A percentile compares a stretch with the other conserved stretches of the same genome.
These are phyloP conservation scores for Rhododendron molle DNA, from an alignment of 148 eudicot genomes.

Conservation along the genomic window DNA sequence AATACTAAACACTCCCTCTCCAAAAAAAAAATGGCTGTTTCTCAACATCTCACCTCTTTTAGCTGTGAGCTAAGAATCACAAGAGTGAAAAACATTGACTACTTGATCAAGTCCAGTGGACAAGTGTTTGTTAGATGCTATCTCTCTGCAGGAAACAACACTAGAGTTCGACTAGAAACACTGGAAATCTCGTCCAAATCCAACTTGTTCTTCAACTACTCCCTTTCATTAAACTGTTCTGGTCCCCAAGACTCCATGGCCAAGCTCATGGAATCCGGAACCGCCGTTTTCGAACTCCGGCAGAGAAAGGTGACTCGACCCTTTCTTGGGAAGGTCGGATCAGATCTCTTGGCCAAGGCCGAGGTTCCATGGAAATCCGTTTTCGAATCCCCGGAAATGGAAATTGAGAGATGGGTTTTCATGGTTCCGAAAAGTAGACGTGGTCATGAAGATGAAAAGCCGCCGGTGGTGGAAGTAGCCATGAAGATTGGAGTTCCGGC, in stretches of 20 bases:
- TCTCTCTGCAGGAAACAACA: conserved; percentile 37
- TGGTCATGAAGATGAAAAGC: conserved; percentile 23
- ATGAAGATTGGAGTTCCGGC: conserved; percentile 25
- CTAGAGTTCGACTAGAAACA: conserved; percentile 41
- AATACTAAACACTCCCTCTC: not conserved
- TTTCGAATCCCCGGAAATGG: conserved; percentile 35
- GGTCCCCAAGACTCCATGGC: conserved; percentile 33
- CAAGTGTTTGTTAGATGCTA: conserved; percentile 49
- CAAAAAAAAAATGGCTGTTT: conserved; percentile 9
- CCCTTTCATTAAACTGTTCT: conserved; percentile 46
- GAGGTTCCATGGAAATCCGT: conserved; percentile 50
- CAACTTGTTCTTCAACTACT: conserved; percentile 33
- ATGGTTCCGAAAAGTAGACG: not conserved
- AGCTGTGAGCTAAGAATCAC: conserved; percentile 38
- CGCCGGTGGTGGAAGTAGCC: conserved; percentile 39
- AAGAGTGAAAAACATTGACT: conserved; percentile 41
- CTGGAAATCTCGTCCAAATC: conserved; percentile 34
- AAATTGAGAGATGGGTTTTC: conserved; percentile 39
- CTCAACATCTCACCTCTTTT: conserved; percentile 22
- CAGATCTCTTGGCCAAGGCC: conserved; percentile 38
- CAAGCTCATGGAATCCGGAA: conserved; percentile 19
- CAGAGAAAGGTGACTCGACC: conserved; percentile 21
- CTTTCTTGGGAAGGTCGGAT: conserved; percentile 24
- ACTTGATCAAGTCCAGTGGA: conserved; percentile 11
- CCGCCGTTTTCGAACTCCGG: conserved; percentile 41